Evolutionary conservation across 1,139 yeast species (phyloP).

Genomic region (Torulaspora pretoriensis): DNA sequence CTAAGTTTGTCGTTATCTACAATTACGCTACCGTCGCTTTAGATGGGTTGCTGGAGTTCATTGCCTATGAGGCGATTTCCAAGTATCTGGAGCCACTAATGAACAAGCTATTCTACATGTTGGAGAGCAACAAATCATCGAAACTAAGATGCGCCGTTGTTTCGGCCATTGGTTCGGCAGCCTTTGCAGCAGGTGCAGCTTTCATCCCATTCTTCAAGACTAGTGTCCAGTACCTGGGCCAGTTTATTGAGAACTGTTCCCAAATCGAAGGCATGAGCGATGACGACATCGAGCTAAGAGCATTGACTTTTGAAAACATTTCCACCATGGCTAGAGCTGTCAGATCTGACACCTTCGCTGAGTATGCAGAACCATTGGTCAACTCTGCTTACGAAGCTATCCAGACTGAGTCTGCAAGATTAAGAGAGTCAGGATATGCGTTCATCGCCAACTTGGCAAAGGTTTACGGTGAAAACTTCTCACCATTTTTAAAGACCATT

Average conservation of each 20-base stretch:
- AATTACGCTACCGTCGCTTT: slow-evolving; percentile 87
- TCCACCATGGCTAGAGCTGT: slow-evolving; percentile 97
- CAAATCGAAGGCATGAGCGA: slow-evolving; percentile 67
- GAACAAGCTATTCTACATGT: slow-evolving; percentile 82
- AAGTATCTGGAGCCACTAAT: slow-evolving; percentile 82
- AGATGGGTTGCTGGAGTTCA: slow-evolving; percentile 87
- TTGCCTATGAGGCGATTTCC: slow-evolving; percentile 80
- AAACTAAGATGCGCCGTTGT: slow-evolving; percentile 83
- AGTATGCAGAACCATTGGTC: slow-evolving; percentile 83
- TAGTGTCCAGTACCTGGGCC: slow-evolving; percentile 76
- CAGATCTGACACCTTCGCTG: slow-evolving; percentile 81
- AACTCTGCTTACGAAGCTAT: slow-evolving; percentile 83
- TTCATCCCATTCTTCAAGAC: slow-evolving; percentile 81
- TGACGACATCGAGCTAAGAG: slow-evolving; percentile 80
- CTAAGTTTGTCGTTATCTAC: slow-evolving; percentile 79
- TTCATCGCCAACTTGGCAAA: slow-evolving; percentile 92
- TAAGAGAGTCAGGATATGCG: slow-evolving; percentile 94
- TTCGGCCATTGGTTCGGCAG: slow-evolving; percentile 95
- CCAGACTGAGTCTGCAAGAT: slow-evolving; percentile 71
- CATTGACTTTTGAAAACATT: slow-evolving; percentile 86
- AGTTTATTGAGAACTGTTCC: slow-evolving; percentile 66
- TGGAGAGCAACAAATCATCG: slow-evolving; percentile 56
- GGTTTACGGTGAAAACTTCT: slow-evolving; percentile 86
- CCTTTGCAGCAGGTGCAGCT: slow-evolving; percentile 87
- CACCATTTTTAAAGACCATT: slow-evolving; percentile 76